A percentile compares a stretch with the other conserved stretches of the same genome.
These are phyloP conservation scores for Colletotrichum limetticola DNA, from an alignment of 2,329 filamentous ascomycete species.

Conservation along the genomic window DNA sequence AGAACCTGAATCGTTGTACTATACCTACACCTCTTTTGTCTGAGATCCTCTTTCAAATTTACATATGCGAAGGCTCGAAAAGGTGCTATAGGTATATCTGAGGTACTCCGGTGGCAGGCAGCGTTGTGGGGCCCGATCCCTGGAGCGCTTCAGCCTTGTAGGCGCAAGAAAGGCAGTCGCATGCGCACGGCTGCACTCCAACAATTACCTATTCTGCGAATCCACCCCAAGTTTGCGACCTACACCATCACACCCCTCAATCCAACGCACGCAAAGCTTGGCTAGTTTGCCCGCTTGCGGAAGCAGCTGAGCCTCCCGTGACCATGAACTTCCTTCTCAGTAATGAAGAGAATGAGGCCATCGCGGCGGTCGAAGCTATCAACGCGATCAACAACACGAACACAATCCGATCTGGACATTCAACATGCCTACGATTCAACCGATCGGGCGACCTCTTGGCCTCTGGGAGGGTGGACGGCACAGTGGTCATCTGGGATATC, in stretches of 20 bases:
- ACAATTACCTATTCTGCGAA: constrained; percentile 1
- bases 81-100: neutral
- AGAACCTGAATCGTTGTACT: neutral
- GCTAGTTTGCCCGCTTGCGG: neutral
- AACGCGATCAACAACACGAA: constrained; percentile 74
- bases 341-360: constrained; percentile 54
- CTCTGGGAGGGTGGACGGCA: constrained; percentile 92
- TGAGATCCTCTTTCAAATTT: neutral
- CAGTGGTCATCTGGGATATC: constrained; percentile 94
- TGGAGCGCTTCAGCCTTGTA: constrained; percentile 47
- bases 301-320: neutral
- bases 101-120: neutral
- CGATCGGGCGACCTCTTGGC: constrained; percentile 94
- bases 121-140: neutral
- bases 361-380: constrained; percentile 35
- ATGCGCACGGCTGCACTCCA: constrained; percentile 23
- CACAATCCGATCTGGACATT: constrained; percentile 79
- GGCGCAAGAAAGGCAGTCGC: constrained; percentile 5
- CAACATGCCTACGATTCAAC: constrained; percentile 84
- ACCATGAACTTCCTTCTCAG: constrained; percentile 70
- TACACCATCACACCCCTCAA: neutral
- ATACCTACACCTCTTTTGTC: neutral
- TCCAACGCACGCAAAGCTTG: neutral
- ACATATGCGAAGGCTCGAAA: neutral
- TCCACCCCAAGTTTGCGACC: neutral